Conservation (phyloP, 1,284 basidiomycete genomes). For the Cryptococcus floricola region DNA sequence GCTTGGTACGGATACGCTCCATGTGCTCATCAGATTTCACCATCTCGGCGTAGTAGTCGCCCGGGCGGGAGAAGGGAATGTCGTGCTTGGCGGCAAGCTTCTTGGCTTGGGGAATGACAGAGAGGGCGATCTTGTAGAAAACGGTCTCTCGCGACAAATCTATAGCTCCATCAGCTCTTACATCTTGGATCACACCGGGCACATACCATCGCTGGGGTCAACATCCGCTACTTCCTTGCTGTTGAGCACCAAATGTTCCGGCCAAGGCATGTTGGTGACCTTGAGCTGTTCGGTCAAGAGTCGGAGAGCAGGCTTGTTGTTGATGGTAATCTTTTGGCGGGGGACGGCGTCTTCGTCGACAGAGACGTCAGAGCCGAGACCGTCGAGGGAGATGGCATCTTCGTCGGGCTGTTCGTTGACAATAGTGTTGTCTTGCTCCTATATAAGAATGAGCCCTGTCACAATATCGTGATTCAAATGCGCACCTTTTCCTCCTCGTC, state of each 20-base stretch:
- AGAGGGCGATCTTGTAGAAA: conserved; percentile 94
- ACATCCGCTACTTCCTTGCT: conserved; percentile 72
- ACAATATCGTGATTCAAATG: conserved; percentile 24
- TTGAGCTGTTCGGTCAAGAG: conserved; percentile 74
- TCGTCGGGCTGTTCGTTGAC: conserved; percentile 48
- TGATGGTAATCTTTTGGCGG: conserved; percentile 72
- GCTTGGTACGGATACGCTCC: conserved; percentile 87
- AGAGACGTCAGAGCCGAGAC: conserved; percentile 58
- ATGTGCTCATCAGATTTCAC: conserved; percentile 97
- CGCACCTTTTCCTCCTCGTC: conserved; percentile 38
- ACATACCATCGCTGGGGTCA: conserved; percentile 57
- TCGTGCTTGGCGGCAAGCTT: conserved; percentile 64
- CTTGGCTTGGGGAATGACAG: conserved; percentile 71
- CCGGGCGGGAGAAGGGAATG: conserved; percentile 85
- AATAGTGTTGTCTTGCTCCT: conserved; percentile 35
- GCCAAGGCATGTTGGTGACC: conserved; percentile 74
- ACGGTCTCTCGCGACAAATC: conserved; percentile 91
- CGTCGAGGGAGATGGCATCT: conserved; percentile 63
- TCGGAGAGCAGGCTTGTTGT: conserved; percentile 78
- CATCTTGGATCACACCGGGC: not conserved
- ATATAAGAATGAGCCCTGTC: not conserved
- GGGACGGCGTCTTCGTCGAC: conserved; percentile 75
- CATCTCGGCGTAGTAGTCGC: conserved; percentile 99
- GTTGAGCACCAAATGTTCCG: conserved; percentile 72
- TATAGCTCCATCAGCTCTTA: conserved; percentile 7